These are phyloP conservation scores for Gentiana straminea DNA, from an alignment of 257 asterid species.

Conservation along the genomic window DNA sequence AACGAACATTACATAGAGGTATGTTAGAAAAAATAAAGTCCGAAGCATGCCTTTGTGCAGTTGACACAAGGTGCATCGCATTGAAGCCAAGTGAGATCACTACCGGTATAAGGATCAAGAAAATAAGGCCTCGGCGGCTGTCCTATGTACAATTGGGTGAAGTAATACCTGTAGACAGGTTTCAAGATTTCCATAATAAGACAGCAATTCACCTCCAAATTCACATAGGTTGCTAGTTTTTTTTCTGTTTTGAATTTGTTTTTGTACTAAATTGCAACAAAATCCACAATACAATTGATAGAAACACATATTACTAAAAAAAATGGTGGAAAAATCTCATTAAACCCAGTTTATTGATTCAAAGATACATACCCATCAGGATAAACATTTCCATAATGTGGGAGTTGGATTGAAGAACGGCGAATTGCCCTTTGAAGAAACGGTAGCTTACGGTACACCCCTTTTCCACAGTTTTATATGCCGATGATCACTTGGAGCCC, in stretches of 20 bases:
- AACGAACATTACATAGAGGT: not conserved
- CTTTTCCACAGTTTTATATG: slow-evolving; percentile 50
- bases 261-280: too few species aligned
- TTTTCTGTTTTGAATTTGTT: too few species aligned
- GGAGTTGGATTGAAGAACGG: slow-evolving; percentile 51
- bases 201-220: too few species aligned
- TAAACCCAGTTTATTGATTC: too few species aligned
- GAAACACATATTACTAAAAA: too few species aligned
- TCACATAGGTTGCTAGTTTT: too few species aligned
- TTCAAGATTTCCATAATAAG: too few species aligned
- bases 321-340: too few species aligned
- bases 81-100: slow-evolving; percentile 99
- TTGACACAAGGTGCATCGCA: slow-evolving; percentile 96
- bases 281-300: too few species aligned
- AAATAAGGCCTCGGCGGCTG: slow-evolving; percentile 84
- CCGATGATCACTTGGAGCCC: slow-evolving; percentile 27
- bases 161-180: slow-evolving; percentile 53
- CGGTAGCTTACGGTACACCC: slow-evolving; percentile 22
- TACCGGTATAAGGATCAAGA: slow-evolving; percentile 98
- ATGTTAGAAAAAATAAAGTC: not conserved
- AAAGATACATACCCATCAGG: slow-evolving; percentile 73
- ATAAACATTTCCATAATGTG: slow-evolving; percentile 78
- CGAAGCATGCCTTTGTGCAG: slow-evolving; percentile 56
- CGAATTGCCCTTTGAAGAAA: slow-evolving; percentile 16
- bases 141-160: slow-evolving; percentile 69